Evolutionary conservation across 768 basidiomycete species (phyloP).

Genomic region (Macrocybe gigantea): DNA sequence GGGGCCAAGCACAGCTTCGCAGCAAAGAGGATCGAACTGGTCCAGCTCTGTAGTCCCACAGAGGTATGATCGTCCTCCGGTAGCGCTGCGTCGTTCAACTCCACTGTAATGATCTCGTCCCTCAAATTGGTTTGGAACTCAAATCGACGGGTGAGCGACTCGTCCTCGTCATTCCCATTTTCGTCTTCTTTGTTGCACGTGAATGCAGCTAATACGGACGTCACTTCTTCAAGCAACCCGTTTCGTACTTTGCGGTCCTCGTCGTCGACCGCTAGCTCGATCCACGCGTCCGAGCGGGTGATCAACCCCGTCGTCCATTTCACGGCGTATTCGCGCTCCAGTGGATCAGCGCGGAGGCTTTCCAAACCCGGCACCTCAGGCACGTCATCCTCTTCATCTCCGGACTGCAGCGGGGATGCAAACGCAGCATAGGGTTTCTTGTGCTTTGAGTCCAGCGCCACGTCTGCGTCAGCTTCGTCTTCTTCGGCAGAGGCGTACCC

Average conservation of each 20-base stretch:
- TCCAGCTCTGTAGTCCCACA: conserved; percentile 85
- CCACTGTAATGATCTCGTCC: conserved; percentile 30
- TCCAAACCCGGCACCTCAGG: conserved; percentile 21
- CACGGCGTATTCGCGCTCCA: conserved; percentile 65
- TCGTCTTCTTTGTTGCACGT: conserved; percentile 34
- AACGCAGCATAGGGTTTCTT: not conserved
- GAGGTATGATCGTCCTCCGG: conserved; percentile 65
- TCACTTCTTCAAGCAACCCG: conserved; percentile 47
- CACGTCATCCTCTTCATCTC: conserved; percentile 17
- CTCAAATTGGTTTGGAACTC: conserved; percentile 27
- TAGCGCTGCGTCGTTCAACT: conserved; percentile 68
- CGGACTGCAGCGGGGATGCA: conserved; percentile 6
- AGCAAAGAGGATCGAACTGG: conserved; percentile 66
- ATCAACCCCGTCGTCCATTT: conserved; percentile 73
- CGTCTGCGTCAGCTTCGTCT: conserved; percentile 37
- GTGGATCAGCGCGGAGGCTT: conserved; percentile 50
- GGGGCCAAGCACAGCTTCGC: conserved; percentile 52
- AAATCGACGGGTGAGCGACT: conserved; percentile 45
- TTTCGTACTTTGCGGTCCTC: conserved; percentile 35
- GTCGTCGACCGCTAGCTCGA: conserved; percentile 15
- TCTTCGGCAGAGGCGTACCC: conserved; percentile 76
- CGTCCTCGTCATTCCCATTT: conserved; percentile 33
- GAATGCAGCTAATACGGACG: conserved; percentile 51
- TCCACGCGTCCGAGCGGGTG: conserved; percentile 53
- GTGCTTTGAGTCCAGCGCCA: conserved; percentile 3